phyloP scores from a whole-genome alignment of 768 basidiomycete genomes.

The Mycena galericulata region DNA sequence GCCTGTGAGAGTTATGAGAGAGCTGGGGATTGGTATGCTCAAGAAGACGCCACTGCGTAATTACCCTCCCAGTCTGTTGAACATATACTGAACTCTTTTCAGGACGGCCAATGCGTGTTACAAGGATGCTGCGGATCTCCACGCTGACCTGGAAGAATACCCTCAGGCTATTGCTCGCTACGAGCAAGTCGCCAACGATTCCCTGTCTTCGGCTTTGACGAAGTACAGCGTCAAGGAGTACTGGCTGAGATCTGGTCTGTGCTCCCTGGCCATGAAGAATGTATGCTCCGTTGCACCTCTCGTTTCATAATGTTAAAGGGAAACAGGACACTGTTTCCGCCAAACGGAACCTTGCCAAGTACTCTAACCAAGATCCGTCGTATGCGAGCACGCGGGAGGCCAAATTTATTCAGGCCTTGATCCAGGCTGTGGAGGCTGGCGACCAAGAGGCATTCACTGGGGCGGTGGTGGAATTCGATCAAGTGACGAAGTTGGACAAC shows the following conservation, averaged over 20 bases:
- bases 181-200: constrained; percentile 89
- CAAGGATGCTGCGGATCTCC: constrained; percentile 96
- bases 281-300: constrained; percentile 41
- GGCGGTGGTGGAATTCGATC: constrained; percentile 93
- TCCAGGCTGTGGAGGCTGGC: constrained; percentile 72
- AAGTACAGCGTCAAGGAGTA: constrained; percentile 99
- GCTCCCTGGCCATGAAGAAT: constrained; percentile 90
- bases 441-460: constrained; percentile 73
- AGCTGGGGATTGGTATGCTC: constrained; percentile 97
- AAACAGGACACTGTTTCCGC: constrained; percentile 86
- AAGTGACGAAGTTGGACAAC: constrained; percentile 92
- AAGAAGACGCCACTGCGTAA: constrained; percentile 96
- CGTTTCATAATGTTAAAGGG: background rate
- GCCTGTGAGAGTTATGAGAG: constrained; percentile 93
- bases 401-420: constrained; percentile 84
- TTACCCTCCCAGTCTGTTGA: background rate
- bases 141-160: constrained; percentile 90
- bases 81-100: constrained; percentile 15
- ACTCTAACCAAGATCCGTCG: constrained; percentile 84
- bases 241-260: constrained; percentile 89
- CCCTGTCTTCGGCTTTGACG: constrained; percentile 85
- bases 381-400: constrained; percentile 92
- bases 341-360: constrained; percentile 81
- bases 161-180: constrained; percentile 88
- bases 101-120: constrained; percentile 97